Percentiles rank a stretch among this genome's conserved stretches.
Conservation (phyloP, 2,329 filamentous ascomycete genomes). For the Gremmenia infestans region DNA sequence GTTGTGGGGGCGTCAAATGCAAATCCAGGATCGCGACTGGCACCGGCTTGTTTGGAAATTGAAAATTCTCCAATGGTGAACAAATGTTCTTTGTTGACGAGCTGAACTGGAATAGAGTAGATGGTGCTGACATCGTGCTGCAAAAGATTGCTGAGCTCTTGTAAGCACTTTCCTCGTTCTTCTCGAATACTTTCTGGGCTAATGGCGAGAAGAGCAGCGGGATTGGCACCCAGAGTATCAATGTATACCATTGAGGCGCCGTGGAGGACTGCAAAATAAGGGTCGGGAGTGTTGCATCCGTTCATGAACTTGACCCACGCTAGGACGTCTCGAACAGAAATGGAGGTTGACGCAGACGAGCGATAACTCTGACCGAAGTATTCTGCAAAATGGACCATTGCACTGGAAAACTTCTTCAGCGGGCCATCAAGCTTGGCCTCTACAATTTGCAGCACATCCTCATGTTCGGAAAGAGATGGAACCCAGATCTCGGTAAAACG, state of each 20-base stretch:
- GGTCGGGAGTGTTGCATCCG: slow-evolving; percentile 38
- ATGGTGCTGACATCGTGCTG: slow-evolving; percentile 55
- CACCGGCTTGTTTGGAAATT: slow-evolving; percentile 48
- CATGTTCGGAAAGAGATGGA: slow-evolving; percentile 74
- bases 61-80: slow-evolving; percentile 73
- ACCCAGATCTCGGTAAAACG: slow-evolving; percentile 99
- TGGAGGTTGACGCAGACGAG: slow-evolving; percentile 65
- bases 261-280: slow-evolving; percentile 58
- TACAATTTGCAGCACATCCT: slow-evolving; percentile 86
- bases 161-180: slow-evolving; percentile 69
- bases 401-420: slow-evolving; percentile 53
- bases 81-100: slow-evolving; percentile 48
- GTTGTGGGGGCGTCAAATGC: slow-evolving; percentile 89
- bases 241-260: slow-evolving; percentile 95
- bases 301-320: slow-evolving; percentile 95
- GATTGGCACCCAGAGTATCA: slow-evolving; percentile 91
- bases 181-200: slow-evolving; percentile 63
- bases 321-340: slow-evolving; percentile 89
- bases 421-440: slow-evolving; percentile 61
- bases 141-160: slow-evolving; percentile 65
- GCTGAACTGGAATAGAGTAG: slow-evolving; percentile 58
- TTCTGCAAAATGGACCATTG: slow-evolving; percentile 80
- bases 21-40: slow-evolving; percentile 55
- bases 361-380: slow-evolving; percentile 89
- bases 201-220: slow-evolving; percentile 76